Base-by-base conservation (phyloP, 1,284 basidiomycete genomes). In the Coriolopsis trogii region DNA sequence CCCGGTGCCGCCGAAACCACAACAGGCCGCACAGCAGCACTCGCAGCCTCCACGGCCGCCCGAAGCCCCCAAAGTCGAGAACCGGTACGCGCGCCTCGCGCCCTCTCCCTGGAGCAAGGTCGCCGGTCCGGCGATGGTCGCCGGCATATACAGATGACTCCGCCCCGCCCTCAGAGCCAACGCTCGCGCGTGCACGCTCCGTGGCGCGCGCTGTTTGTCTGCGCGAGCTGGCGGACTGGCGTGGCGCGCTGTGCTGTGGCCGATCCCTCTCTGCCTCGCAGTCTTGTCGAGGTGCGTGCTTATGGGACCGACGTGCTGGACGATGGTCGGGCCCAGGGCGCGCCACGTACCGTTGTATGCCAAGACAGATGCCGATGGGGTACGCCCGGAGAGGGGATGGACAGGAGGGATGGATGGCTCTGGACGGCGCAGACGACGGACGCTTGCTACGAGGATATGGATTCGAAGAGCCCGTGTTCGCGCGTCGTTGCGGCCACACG, bases 51-150 rank as follows among this genome's bases (percentile, higher is more conserved):
- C 43, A 23, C 30, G 42, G n/a, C 49, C 36, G 23, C 38, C 43
- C 16, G 40, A 37, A 46, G 54, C 50, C 23, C 62, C 61, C n/a
- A 57, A 58, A 34, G 69, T 67, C 18, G 75, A 77, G 49, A 60
- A 81, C 41, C 81, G 77, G 40, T 91, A 87, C 61, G 87, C 87
- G 0, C 83, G 85, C 10, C 71, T 89, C 13, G 80, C 78, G 6
- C 56, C 70, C 21, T 84, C 86, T 23, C 78, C 67, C 8, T 88
- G 81, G 81, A 90, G 88, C 68, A 89, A 83, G 68, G 89, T 87
- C 29, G 72, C 81, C 21, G 88, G 89, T 5, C 88, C 88, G 5
- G 46, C 69, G 23, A 66, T 74, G 20, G 69, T 88, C 44, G 74
- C 77, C 31, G 88, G 88, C 26, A 80, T 90, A 78, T 77, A 81